Evolutionary conservation across 2,329 filamentous ascomycete species (phyloP).

Genomic region (Cadophora luteo-olivacea): DNA sequence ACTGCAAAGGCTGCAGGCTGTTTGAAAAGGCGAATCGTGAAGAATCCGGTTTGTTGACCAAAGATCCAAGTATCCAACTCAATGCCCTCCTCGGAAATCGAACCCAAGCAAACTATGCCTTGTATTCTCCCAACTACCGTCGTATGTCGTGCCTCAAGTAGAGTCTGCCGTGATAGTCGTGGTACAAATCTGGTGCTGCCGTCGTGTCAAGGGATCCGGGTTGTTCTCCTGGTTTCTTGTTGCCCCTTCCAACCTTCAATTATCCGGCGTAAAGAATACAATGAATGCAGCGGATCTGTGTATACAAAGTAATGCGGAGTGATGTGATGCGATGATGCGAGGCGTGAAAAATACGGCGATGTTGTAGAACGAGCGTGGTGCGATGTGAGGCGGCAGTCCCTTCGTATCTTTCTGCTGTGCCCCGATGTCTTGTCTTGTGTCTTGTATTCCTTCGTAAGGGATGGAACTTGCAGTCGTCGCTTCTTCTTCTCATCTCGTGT

Average conservation of each 20-base stretch:
- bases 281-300: neutral
- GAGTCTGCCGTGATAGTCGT: neutral
- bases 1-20: neutral
- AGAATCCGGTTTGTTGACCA: slow-evolving; percentile 3
- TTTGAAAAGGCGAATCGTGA: neutral
- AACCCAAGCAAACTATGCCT: neutral
- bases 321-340: slow-evolving; percentile 1
- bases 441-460: slow-evolving; percentile 7
- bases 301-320: neutral
- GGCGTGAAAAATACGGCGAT: slow-evolving; percentile 10
- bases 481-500: slow-evolving; percentile 22
- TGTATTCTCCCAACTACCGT: slow-evolving; percentile 7
- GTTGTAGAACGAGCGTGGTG: slow-evolving; percentile 19
- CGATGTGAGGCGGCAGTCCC: neutral
- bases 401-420: neutral
- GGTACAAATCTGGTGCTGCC: neutral
- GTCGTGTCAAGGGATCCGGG: slow-evolving; percentile 16
- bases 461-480: neutral
- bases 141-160: slow-evolving; percentile 6
- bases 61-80: neutral
- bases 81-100: neutral
- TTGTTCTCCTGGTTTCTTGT: neutral
- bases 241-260: slow-evolving; percentile 1
- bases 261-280: slow-evolving; percentile 9
- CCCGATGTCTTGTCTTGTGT: neutral